A percentile compares a stretch with the other conserved stretches of the same genome.
Evolutionary conservation across 31 red algal genomes (phyloP).

Genomic region (Bonnemaisonia californica): DNA sequence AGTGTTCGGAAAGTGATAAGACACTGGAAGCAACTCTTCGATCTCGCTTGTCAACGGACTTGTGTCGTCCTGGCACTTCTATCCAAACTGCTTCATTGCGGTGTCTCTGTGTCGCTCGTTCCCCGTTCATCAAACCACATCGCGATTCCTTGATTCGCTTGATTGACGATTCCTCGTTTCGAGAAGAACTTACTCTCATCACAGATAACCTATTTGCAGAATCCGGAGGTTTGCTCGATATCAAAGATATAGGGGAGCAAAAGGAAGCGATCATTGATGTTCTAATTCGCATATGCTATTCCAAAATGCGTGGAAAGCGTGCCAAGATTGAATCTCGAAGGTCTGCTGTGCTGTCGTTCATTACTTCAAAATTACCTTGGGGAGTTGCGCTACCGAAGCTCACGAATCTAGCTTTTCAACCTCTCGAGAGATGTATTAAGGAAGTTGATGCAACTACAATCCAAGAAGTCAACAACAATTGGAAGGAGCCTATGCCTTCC

Average conservation of each 20-base stretch:
- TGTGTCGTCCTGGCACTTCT: conserved; percentile 33
- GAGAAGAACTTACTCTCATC: conserved; percentile 71
- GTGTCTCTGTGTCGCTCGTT: conserved; percentile 62
- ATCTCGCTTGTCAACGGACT: conserved; percentile 44
- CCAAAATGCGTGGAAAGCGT: conserved; percentile 70
- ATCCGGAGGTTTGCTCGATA: background rate
- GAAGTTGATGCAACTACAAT: conserved; percentile 27
- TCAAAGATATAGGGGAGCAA: conserved; percentile 5
- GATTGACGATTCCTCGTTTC: conserved; percentile 61
- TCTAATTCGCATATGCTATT: conserved; percentile 76
- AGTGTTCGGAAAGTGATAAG: conserved; percentile 51
- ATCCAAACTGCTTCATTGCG: conserved; percentile 55
- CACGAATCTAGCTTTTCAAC: conserved; percentile 42
- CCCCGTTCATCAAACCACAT: conserved; percentile 54
- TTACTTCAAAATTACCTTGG: conserved; percentile 61
- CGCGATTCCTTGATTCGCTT: conserved; percentile 76
- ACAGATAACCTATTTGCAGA: conserved; percentile 41
- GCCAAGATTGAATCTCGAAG: conserved; percentile 46
- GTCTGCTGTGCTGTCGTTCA: conserved; percentile 60
- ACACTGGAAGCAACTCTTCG: conserved; percentile 32
- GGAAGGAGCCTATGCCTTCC: conserved; percentile 16
- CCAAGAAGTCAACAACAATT: background rate
- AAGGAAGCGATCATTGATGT: conserved; percentile 48
- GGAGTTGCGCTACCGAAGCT: conserved; percentile 64
- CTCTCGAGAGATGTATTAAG: conserved; percentile 20